Evolutionary conservation across 805 yeast species (phyloP), one percentile per base, ranked within the genome.

Genomic region (Saccharomycopsis fermentans): DNA sequence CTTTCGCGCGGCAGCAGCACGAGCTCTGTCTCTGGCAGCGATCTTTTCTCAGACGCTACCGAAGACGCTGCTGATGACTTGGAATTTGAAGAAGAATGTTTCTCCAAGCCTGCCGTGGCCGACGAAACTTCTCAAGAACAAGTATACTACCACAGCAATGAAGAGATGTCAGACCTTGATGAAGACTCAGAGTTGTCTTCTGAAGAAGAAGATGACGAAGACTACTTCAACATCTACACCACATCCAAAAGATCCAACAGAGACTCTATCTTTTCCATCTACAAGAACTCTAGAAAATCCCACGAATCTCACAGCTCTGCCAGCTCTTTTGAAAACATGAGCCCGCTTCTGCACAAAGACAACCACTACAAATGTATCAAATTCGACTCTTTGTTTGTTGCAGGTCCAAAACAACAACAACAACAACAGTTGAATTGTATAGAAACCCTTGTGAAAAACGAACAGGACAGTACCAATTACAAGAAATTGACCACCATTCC

Each of bases 401-500:
- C 47, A 27, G 21, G 40, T n/a, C 27, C 32, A 37, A 37, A 36
- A 56, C 55, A 35, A 19, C 56, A 40, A 9, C 58, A 26, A 24
- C 32, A 52, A 6, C 32, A 32, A 2, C 36, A 52, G 50, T 16
- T 43, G 27, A 54, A 39, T n/a, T 39, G 32, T n/a, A 54, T 27
- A 14, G 47, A 55, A 9, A 43, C 35, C 52, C 43, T 27, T 43
- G 52, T 43, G 19, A 35, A 37, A 32, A 43, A 57, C 35, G 36
- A 47, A 6, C 29, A 48, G 9, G 48, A 43, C 34, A 47, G n/a
- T 19, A 52, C 12, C n/a, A 26, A 54, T 12, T 26, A 34, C 19
- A 56, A 53, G 14, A 59, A 56, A 16, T 56, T 59, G 56, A 47
- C 39, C 2, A 17, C 56, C 48, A 52, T 59, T 56, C 62, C 62